Evolutionary conservation across 2,329 filamentous ascomycete species (phyloP), one percentile per base, ranked within the genome.

Genomic region (Exutisphaerella laricina): DNA sequence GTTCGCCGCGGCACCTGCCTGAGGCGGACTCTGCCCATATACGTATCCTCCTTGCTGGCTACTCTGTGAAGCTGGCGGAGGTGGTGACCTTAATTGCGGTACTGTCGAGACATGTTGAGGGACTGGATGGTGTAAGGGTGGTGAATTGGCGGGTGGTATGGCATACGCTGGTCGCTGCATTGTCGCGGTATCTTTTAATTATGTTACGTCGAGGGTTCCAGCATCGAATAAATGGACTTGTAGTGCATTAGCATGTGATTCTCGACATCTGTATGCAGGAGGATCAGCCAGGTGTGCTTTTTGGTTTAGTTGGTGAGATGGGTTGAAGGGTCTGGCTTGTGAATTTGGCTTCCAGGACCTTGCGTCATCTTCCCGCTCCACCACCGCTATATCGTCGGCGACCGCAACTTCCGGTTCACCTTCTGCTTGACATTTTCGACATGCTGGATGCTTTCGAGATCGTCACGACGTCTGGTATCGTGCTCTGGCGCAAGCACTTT

Each of bases 401-500:
- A 12, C 23, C 12, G 23, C 23, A 12, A 7, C 23, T 7, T 26
- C 23, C 23, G 23, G 23, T 12, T 26, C 23, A 26, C 23, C 23
- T 26, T 12, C 23, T 7, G 6, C 23, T 26, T 6, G 23, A 12
- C 23, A 26, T 26, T 12, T 26, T 26, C 23, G 23, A 55, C 45
- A 97, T 97, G 90, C 71, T 98, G 69, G 92, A 98, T 71, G 84
- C 86, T 12, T 98, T 98, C 66, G 90, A 98, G 68, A 92, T 98
- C 54, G 69, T 98, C 49, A 96, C 90, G 48, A 94, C 90, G 26
- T 94, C 89, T 3, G 92, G 92, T 43, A 89, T 98, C 50, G 92
- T 98, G 45, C 79, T 98, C 42, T 98, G 92, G 92, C 96, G 90
- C 49, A 84, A 85, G 63, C 84, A 81, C 18, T 95, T 90, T 65